A percentile compares a stretch with the other conserved stretches of the same genome.
These are phyloP conservation scores for Ceratocystis eucalypticola DNA, from an alignment of 2,329 filamentous ascomycete species.

Conservation along the genomic window DNA sequence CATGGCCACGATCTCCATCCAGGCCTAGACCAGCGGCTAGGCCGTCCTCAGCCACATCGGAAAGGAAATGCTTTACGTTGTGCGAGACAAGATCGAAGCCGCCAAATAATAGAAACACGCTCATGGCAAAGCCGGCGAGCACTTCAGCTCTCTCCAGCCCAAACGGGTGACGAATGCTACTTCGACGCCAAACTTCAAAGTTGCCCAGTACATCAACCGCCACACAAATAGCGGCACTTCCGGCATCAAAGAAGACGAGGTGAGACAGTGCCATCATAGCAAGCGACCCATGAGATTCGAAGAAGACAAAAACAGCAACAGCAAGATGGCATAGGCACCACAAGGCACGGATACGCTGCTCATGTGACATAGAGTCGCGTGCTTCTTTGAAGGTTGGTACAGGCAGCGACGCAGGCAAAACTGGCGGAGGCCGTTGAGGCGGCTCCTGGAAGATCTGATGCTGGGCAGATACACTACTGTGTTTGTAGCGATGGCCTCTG, in stretches of 20 bases:
- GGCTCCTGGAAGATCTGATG: conserved; percentile 96
- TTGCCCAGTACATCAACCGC: conserved; percentile 87
- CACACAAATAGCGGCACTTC: conserved; percentile 82
- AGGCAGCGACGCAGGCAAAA: conserved; percentile 80
- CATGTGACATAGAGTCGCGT: conserved; percentile 74
- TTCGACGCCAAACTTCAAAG: conserved; percentile 94
- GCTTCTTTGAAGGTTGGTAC: conserved; percentile 83
- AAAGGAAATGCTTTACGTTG: conserved; percentile 70
- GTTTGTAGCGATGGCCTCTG: conserved; percentile 93
- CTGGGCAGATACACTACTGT: conserved; percentile 74
- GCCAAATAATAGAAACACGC: conserved; percentile 92
- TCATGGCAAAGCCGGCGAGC: conserved; percentile 88
- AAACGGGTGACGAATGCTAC: conserved; percentile 86
- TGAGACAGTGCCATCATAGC: conserved; percentile 88
- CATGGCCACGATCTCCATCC: not conserved
- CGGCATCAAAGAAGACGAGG: conserved; percentile 86
- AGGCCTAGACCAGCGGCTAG: conserved; percentile 23
- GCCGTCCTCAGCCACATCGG: conserved; percentile 19
- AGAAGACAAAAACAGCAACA: conserved; percentile 72
- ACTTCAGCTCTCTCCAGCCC: conserved; percentile 86
- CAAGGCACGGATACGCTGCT: conserved; percentile 68
- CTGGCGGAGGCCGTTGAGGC: conserved; percentile 67
- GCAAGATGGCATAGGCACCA: conserved; percentile 86
- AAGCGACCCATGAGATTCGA: conserved; percentile 71
- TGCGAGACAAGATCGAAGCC: conserved; percentile 91